A percentile compares a stretch with the other conserved stretches of the same genome.
phyloP scores from a whole-genome alignment of 495 filamentous ascomycete species.

The Lasiosphaeria miniovina region DNA sequence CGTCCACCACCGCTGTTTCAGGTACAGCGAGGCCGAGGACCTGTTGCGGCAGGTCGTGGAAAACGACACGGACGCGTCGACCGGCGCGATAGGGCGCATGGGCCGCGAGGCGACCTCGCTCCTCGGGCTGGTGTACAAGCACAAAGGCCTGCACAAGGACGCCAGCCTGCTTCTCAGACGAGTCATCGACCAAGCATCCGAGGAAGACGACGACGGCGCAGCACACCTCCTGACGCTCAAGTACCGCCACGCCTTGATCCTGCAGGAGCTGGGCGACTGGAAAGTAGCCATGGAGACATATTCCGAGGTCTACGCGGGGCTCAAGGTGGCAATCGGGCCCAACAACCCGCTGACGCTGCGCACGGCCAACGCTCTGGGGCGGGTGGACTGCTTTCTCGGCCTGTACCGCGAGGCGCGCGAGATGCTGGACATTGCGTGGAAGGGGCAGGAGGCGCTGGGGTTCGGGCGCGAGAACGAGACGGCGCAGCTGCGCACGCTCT shows the following conservation, averaged over 20 bases:
- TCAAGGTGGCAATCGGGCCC: not conserved
- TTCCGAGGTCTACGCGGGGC: not conserved
- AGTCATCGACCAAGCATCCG: slow-evolving; percentile 4
- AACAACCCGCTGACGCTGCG: slow-evolving; percentile 11
- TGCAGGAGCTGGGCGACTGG: slow-evolving; percentile 6
- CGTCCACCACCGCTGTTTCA: slow-evolving; percentile 9
- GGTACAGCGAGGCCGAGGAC: slow-evolving; percentile 1
- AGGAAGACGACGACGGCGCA: not conserved
- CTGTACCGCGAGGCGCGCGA: not conserved
- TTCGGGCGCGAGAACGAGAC: slow-evolving; percentile 11
- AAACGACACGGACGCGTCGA: not conserved
- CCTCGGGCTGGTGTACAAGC: slow-evolving; percentile 7
- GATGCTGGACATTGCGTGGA: slow-evolving; percentile 3
- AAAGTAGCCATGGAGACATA: slow-evolving; percentile 2
- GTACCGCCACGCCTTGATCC: slow-evolving; percentile 8
- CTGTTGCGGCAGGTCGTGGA: slow-evolving; percentile 1
- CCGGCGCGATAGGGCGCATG: not conserved
- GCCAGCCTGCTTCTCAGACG: not conserved
- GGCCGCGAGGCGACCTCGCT: slow-evolving; percentile 9
- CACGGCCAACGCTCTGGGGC: slow-evolving; percentile 10
- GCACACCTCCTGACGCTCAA: slow-evolving; percentile 7
- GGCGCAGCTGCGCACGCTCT: slow-evolving; percentile 7
- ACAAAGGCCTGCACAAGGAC: slow-evolving; percentile 6
- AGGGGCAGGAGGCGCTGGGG: slow-evolving; percentile 4
- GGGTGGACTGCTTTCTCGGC: slow-evolving; percentile 2